A percentile compares a stretch with the other conserved stretches of the same genome.
phyloP scores from a whole-genome alignment of 345 rosid species.

The Salix caprea region DNA sequence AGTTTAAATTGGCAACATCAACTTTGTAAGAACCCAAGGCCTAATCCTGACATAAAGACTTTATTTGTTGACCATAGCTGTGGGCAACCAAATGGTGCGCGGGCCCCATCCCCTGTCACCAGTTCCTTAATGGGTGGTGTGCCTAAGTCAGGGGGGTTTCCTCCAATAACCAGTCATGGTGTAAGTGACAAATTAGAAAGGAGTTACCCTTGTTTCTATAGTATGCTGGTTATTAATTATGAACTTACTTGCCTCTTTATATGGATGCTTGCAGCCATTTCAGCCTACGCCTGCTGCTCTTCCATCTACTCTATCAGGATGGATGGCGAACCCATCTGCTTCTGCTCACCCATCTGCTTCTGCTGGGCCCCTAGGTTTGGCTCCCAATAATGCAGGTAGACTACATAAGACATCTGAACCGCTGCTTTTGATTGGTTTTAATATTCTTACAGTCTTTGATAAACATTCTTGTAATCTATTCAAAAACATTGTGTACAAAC shows the following conservation, averaged over 20 bases:
- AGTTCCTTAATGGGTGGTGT: constrained; percentile 63
- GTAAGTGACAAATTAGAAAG: constrained; percentile 40
- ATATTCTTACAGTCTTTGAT: neutral
- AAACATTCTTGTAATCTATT: neutral
- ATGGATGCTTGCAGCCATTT: constrained; percentile 51
- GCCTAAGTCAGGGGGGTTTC: constrained; percentile 59
- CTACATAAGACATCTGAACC: neutral
- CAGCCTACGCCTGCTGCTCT: constrained; percentile 64
- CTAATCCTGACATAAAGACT: constrained; percentile 75
- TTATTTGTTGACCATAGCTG: constrained; percentile 79
- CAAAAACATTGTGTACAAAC: neutral
- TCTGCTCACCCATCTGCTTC: constrained; percentile 68
- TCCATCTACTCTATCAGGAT: constrained; percentile 63
- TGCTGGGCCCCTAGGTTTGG: constrained; percentile 63
- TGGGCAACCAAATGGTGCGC: constrained; percentile 68
- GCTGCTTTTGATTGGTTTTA: neutral
- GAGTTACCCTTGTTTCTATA: neutral
- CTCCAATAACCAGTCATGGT: constrained; percentile 57
- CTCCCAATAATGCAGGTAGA: constrained; percentile 62
- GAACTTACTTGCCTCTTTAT: constrained; percentile 12
- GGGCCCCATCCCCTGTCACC: constrained; percentile 70
- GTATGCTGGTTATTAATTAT: neutral
- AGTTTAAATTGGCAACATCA: constrained; percentile 93
- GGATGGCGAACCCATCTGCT: constrained; percentile 74
- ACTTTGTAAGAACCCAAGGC: constrained; percentile 76